Conservation (phyloP, 2,329 filamentous ascomycete genomes). For the Ilyonectria sp. region DNA sequence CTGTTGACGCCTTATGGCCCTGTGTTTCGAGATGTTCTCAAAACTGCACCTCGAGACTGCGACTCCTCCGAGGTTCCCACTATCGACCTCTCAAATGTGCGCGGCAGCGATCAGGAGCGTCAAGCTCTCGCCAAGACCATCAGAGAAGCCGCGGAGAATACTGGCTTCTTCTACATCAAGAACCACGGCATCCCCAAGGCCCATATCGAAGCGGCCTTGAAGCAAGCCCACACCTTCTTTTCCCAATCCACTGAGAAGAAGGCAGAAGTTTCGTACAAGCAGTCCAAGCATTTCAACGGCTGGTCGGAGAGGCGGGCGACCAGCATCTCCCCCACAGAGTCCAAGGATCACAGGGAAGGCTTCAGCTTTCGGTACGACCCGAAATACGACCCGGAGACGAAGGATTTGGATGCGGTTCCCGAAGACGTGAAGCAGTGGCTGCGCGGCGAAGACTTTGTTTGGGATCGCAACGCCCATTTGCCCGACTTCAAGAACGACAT, state of each 20-base stretch:
- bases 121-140: constrained; percentile 59
- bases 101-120: constrained; percentile 55
- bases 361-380: constrained; percentile 69
- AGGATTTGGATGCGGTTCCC: constrained; percentile 59
- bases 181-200: constrained; percentile 62
- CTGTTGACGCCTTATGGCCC: not conserved
- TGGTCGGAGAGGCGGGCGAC: constrained; percentile 7
- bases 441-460: constrained; percentile 66
- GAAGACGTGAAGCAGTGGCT: constrained; percentile 59
- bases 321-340: constrained; percentile 51
- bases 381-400: constrained; percentile 63
- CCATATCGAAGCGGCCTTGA: constrained; percentile 49
- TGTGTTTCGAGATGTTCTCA: constrained; percentile 8
- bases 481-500: constrained; percentile 64
- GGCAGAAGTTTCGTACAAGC: constrained; percentile 51
- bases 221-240: constrained; percentile 62
- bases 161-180: constrained; percentile 70
- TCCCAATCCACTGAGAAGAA: constrained; percentile 62
- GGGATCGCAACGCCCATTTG: constrained; percentile 59
- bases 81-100: constrained; percentile 64
- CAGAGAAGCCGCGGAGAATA: constrained; percentile 62
- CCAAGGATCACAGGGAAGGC: constrained; percentile 66
- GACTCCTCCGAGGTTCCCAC: constrained; percentile 64
- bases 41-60: constrained; percentile 12
- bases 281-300: constrained; percentile 47